Percentiles rank a stretch among this genome's conserved stretches.
phyloP scores from a whole-genome alignment of 768 basidiomycete genomes.

The Podaxis mareebaensis region DNA sequence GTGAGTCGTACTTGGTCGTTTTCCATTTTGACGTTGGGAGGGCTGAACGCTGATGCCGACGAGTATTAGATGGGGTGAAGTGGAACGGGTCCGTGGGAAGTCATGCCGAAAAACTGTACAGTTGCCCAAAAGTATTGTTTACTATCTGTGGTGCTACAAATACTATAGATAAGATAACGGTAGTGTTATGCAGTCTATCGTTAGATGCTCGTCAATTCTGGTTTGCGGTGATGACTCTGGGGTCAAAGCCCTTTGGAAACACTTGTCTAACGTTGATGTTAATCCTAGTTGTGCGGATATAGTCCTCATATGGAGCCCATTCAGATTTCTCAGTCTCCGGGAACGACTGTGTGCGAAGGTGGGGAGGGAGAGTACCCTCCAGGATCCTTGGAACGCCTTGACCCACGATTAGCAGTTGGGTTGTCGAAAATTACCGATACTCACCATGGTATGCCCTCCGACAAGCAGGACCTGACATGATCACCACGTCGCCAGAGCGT shows the following conservation, averaged over 20 bases:
- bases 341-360: constrained; percentile 38
- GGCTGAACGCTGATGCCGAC: background rate
- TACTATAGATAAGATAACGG: constrained; percentile 3
- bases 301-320: constrained; percentile 66
- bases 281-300: constrained; percentile 70
- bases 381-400: constrained; percentile 80
- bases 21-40: constrained; percentile 63
- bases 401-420: background rate
- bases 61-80: background rate
- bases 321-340: constrained; percentile 33
- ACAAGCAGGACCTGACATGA: constrained; percentile 89
- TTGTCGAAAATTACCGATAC: background rate
- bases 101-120: constrained; percentile 10
- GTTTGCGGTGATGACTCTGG: constrained; percentile 14
- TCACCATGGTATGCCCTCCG: constrained; percentile 83
- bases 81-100: constrained; percentile 12
- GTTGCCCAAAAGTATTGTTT: background rate
- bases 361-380: constrained; percentile 72
- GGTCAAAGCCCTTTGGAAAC: constrained; percentile 70
- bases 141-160: background rate
- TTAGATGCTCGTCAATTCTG: background rate
- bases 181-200: background rate
- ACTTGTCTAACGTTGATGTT: constrained; percentile 94
- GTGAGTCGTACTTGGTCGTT: constrained; percentile 76
- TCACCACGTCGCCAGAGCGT: constrained; percentile 86